Conservation (phyloP, 352 stramenopile genomes). For the Pythium pyrilobum region DNA sequence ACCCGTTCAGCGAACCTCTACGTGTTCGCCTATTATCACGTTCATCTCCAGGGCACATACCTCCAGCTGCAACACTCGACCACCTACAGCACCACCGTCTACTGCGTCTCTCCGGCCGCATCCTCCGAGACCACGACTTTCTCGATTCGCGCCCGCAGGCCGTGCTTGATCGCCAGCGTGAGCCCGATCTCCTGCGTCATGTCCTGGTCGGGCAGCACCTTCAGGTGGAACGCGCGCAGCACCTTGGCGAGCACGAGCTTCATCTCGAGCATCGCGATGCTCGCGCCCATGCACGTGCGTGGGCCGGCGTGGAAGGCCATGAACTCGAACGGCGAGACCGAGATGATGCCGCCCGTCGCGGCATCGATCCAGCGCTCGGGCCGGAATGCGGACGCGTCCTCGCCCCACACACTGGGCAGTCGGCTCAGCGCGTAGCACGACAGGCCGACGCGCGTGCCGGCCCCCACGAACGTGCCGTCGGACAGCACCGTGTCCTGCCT, state of each 20-base stretch:
- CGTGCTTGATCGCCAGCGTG: conserved; percentile 44
- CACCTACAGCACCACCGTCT: not conserved
- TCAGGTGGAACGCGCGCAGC: conserved; percentile 43
- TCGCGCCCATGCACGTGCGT: conserved; percentile 60
- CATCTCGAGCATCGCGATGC: conserved; percentile 68
- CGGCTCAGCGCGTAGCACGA: conserved; percentile 48
- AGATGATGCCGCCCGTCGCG: conserved; percentile 26
- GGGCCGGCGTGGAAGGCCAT: conserved; percentile 61
- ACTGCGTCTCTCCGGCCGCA: too few species aligned
- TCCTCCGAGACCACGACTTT: not conserved
- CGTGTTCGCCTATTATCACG: too few species aligned
- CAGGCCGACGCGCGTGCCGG: conserved; percentile 42
- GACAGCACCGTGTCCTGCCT: conserved; percentile 41
- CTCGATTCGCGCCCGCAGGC: conserved; percentile 7
- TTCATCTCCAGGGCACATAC: too few species aligned
- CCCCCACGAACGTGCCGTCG: conserved; percentile 62
- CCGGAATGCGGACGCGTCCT: conserved; percentile 38
- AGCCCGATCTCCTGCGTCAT: conserved; percentile 43
- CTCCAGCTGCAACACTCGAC: not conserved
- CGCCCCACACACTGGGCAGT: conserved; percentile 46
- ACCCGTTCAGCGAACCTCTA: too few species aligned
- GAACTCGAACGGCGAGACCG: conserved; percentile 53
- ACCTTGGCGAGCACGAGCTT: conserved; percentile 50
- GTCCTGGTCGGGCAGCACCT: conserved; percentile 26
- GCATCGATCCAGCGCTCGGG: conserved; percentile 57